Base-by-base conservation (phyloP, 129 eudicot genomes). In the Saussurea involucrata region DNA sequence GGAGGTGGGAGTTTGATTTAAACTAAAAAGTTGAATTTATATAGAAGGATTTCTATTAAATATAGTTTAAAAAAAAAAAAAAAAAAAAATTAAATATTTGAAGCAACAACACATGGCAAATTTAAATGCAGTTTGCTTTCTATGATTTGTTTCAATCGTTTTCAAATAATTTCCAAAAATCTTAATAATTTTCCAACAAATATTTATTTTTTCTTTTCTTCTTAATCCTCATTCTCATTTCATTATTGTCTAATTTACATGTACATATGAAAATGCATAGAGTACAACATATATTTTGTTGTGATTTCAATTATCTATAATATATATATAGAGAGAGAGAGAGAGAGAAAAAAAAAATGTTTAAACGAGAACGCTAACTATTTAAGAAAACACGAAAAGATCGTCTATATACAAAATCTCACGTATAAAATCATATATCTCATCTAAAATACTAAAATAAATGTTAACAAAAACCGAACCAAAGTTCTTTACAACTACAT, bases 51-150 rank as follows among this genome's bases (percentile, higher is more conserved):
- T 53, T 53, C 0, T 1, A 53, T 53, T 44, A 73, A 40, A 64
- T 15, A 7, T 6, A 75, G 2, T 20, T 5, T 29, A 9, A 20
- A 6, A 53, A 33, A 22, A 53, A 68, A 21, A 1, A 22, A 17
- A n/a, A 24, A 27, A 0, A 53, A 53, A 13, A 20, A 63, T 79
- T 63, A 79, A 42, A 20, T 4, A 64, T 15, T 28, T 31, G 67
- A 72, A 63, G 83, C 83, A 72, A 79, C 18, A 44, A 79, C 73
- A 79, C 68, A 24, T 65, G 73, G 53, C 75, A 25, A 67, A 53
- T 73, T 74, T 69, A 17, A 36, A 57, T 74, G 65, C 70, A 4
- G 11, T 29, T 73, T 66, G 36, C 61, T 27, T 20, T 60, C 6
- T 1, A 20, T 58, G 0, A 32, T 64, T 22, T 67, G 63, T 53